Base-by-base conservation (phyloP, 805 yeast genomes). In the Metschnikowia santaceciliae region DNA sequence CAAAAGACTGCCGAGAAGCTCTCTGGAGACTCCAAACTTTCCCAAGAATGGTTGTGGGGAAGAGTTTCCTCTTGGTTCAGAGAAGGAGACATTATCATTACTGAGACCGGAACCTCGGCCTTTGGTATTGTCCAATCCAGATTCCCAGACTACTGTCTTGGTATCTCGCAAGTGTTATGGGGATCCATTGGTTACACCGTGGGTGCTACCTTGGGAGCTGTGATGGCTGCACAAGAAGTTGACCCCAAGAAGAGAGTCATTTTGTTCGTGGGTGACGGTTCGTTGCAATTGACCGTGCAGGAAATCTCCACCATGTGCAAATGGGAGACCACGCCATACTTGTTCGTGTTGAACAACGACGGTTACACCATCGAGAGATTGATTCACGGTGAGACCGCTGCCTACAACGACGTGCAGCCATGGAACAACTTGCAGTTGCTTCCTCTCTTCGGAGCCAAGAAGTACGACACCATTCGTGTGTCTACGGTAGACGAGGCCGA, bases 1-100 rank as follows among this genome's bases (percentile, higher is more conserved):
- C 68, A 72, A 58, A 77, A 78, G 63, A 57, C 74, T 47, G 72
- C 70, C 41, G 75, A 76, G 65, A 65, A 76, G 32, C 79, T 81
- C 53, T 68, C 73, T 34, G 63, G 74, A 15, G 19, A 40, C 50
- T 46, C 52, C 19, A 52, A 57, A 44, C 57, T 64, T 39, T 48
- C 65, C 19, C 68, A 64, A 46, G 61, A 64, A 45, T 62, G 62
- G 59, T 53, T 64, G 50, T 64, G 68, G 68, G 46, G 53, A 35
- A 55, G 59, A 47, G 55, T 63, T 15, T 56, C 64, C 20, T 53
- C 58, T 22, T 64, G 67, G 67, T 57, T 64, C 55, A 47, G 54
- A 48, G 65, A 62, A 40, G 66, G 66, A n/a, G 68, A 64, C 47
- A 55, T 64, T 43, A 56, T 64, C 50, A 57, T 64, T 48, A 61